Percentiles rank a stretch among this genome's conserved stretches.
phyloP scores from a whole-genome alignment of 2,329 filamentous ascomycete species.

The Dactylella cylindrospora region DNA sequence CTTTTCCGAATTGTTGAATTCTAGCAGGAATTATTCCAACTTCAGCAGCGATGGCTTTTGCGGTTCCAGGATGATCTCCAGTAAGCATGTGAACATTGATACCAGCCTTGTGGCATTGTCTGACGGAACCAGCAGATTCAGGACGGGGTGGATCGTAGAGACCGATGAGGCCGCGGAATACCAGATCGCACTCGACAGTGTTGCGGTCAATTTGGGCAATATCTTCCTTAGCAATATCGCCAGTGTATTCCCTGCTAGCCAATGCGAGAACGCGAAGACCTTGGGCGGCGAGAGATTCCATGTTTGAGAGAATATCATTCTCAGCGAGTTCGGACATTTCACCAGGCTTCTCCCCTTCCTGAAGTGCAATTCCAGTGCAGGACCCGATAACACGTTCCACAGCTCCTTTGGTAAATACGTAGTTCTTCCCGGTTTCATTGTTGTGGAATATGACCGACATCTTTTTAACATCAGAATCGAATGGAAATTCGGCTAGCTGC shows the following conservation, averaged over 20 bases:
- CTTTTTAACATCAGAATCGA: conserved; percentile 73
- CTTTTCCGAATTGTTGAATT: conserved; percentile 61
- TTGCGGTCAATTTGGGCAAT: conserved; percentile 59
- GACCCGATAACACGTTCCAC: conserved; percentile 69
- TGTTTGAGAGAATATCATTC: conserved; percentile 63
- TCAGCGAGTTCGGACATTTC: conserved; percentile 53
- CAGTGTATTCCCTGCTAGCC: conserved; percentile 57
- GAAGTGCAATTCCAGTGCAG: conserved; percentile 59
- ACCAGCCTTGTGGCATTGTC: conserved; percentile 69
- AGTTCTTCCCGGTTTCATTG: conserved; percentile 53
- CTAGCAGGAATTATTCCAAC: conserved; percentile 74
- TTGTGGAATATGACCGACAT: conserved; percentile 70
- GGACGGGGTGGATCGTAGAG: conserved; percentile 83
- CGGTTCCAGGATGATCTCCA: conserved; percentile 77
- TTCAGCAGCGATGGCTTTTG: conserved; percentile 74
- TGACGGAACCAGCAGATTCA: conserved; percentile 73
- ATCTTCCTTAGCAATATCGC: conserved; percentile 51
- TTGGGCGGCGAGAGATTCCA: conserved; percentile 67
- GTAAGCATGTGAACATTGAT: conserved; percentile 83
- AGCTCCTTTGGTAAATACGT: conserved; percentile 66
- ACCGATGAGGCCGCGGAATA: conserved; percentile 75
- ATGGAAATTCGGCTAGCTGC: conserved; percentile 68
- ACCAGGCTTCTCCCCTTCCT: conserved; percentile 53
- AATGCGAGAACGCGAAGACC: conserved; percentile 70
- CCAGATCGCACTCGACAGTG: conserved; percentile 67